Conservation (phyloP, 768 basidiomycete species). For the Hygrocybe punicea region DNA sequence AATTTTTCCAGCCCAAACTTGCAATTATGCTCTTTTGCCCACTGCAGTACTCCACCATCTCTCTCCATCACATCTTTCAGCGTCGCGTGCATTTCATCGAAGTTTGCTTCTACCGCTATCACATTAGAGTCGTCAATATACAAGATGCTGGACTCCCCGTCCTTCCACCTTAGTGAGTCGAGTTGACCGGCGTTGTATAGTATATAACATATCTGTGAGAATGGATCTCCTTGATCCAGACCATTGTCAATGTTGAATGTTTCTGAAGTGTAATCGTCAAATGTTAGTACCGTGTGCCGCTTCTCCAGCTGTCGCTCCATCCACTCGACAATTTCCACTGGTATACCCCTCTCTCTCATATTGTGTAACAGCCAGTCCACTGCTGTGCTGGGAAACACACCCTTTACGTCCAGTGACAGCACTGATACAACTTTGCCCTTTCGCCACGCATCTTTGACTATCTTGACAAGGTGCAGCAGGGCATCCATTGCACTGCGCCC, state of each 20-base stretch:
- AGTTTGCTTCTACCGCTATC: conserved; percentile 1
- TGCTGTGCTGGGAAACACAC: conserved; percentile 35
- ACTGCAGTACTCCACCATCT: too few species aligned
- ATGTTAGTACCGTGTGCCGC: conserved; percentile 11
- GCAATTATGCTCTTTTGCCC: too few species aligned
- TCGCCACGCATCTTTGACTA: conserved; percentile 38
- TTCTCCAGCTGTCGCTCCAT: conserved; percentile 2
- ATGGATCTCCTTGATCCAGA: conserved; percentile 33
- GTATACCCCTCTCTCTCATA: conserved; percentile 24
- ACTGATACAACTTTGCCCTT: conserved; percentile 24
- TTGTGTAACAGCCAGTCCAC: conserved; percentile 22
- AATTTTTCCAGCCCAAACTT: too few species aligned
- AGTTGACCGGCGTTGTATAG: conserved; percentile 24
- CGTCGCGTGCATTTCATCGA: conserved; percentile 4
- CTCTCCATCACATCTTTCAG: not conserved
- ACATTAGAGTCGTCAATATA: conserved; percentile 11
- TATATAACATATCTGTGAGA: conserved; percentile 27
- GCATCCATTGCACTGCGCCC: conserved; percentile 34
- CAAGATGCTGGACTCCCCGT: not conserved
- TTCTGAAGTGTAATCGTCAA: conserved; percentile 22
- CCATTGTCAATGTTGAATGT: conserved; percentile 21
- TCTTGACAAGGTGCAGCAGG: conserved; percentile 26
- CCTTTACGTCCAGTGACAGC: conserved; percentile 39
- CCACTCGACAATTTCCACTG: conserved; percentile 18
- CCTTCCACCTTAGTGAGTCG: conserved; percentile 3